Percentiles rank a stretch among this genome's conserved stretches.
These are phyloP conservation scores for Leccinum subgranulosum DNA, from an alignment of 768 basidiomycete genomes.

Conservation along the genomic window DNA sequence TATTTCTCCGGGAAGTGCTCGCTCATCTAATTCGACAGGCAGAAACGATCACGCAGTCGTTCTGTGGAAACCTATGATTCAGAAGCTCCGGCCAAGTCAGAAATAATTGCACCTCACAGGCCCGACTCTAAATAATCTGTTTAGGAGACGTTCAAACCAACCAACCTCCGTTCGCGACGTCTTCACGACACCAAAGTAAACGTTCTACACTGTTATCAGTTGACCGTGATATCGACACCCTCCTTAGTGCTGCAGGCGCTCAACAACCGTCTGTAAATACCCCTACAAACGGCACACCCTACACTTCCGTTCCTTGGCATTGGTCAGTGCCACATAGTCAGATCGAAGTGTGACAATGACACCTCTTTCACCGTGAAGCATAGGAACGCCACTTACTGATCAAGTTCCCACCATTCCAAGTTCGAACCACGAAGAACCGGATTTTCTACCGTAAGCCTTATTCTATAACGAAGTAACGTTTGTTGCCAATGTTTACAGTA, in stretches of 20 bases:
- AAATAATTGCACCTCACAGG: neutral
- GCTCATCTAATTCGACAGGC: constrained; percentile 10
- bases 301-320: neutral
- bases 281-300: neutral
- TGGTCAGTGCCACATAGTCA: constrained; percentile 7
- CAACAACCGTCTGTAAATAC: neutral
- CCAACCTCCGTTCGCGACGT: constrained; percentile 2
- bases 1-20: neutral
- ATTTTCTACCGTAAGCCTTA: constrained; percentile 18
- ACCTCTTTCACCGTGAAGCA: constrained; percentile 2
- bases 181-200: constrained; percentile 10
- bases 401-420: neutral
- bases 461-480: neutral
- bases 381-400: neutral
- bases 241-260: neutral
- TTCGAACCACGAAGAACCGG: constrained; percentile 7
- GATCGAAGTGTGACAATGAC: neutral
- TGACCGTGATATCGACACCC: neutral
- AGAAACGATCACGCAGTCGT: constrained; percentile 24
- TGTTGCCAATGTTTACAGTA: constrained; percentile 5
- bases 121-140: neutral
- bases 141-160: constrained; percentile 8
- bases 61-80: constrained; percentile 12
- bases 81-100: constrained; percentile 25
- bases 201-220: neutral